Percentiles rank a stretch among this genome's conserved stretches.
Evolutionary conservation across 768 basidiomycete genomes (phyloP).

Genomic region (Lactarius tabidus): DNA sequence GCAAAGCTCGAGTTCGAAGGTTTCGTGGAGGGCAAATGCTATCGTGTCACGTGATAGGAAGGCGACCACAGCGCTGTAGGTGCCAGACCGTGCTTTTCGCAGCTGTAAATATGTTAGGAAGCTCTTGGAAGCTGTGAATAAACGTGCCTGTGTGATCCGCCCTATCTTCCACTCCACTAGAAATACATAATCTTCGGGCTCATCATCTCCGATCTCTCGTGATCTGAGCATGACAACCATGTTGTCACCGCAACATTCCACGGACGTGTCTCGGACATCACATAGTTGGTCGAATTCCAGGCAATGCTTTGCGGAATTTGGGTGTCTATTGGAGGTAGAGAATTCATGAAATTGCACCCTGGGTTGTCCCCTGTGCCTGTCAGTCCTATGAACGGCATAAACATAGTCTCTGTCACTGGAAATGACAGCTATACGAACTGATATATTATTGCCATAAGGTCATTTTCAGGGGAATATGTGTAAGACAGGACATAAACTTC

Average conservation of each 20-base stretch:
- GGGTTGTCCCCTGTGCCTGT: not conserved
- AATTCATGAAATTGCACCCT: constrained; percentile 10
- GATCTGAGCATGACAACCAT: constrained; percentile 11
- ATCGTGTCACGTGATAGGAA: constrained; percentile 13
- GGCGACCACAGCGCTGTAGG: constrained; percentile 7
- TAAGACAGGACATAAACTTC: constrained; percentile 9
- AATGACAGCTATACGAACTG: not conserved
- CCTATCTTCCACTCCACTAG: constrained; percentile 14
- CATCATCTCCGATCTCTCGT: not conserved
- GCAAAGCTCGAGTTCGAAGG: constrained; percentile 8
- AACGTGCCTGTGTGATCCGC: constrained; percentile 11
- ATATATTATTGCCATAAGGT: constrained; percentile 11
- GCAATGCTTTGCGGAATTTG: constrained; percentile 1
- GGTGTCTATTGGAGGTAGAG: constrained; percentile 11
- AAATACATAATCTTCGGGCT: constrained; percentile 2
- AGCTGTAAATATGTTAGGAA: constrained; percentile 2
- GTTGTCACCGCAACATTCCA: constrained; percentile 19
- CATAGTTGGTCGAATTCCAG: constrained; percentile 5
- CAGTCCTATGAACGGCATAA: not conserved
- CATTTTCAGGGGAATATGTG: constrained; percentile 11
- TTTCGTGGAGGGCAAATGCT: not conserved
- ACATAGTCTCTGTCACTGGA: not conserved
- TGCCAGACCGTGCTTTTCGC: not conserved
- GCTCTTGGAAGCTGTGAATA: not conserved
- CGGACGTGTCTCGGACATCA: not conserved